Base-by-base conservation (phyloP, 305 asterid species). In the Solanum hybrid region DNA sequence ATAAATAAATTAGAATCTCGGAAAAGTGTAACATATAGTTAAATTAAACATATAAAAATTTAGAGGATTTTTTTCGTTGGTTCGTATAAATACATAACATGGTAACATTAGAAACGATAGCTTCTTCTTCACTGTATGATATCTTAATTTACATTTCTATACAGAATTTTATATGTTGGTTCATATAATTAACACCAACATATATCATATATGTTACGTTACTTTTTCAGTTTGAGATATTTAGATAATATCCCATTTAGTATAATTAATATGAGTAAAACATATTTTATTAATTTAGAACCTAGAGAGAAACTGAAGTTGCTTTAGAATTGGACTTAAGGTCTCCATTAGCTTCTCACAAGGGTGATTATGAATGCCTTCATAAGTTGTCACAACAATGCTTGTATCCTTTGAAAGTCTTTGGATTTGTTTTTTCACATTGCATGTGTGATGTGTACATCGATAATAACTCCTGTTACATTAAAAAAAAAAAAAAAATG, bases 371-470 rank as follows among this genome's bases (percentile, higher is more conserved):
- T 96, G 99, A 24, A 95, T 95, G 90, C 98, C 98, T 90, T 96
- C 98, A 81, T 95, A 96, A 0, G 98, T 96, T 20, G 99, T 96
- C 88, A 96, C 98, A 10, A 96, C 99, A 12, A 96, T 86, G 89
- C 92, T 75, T 26, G 92, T 95, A 92, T 96, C 99, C 72, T 95
- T 96, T 1, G 98, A 94, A 14, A 93, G 96, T 90, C 99, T 91
- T 92, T 95, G 99, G 78, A 96, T 96, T 88, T 95, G 98, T 87
- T 96, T 96, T 96, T 96, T 96, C 91, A 96, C 99, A 85, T 93
- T 95, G 98, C 99, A 96, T 4, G 99, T 95, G 51, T 96, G 98
- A 88, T 96, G 98, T 6, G 99, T 95, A 94, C 99, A 96, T 10
- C 99, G 96, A 36, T 96, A 96, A 37, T 96, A 96, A 91, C 98